Base-by-base conservation (phyloP, 2,329 filamentous ascomycete genomes). In the Pleurostoma richardsiae region DNA sequence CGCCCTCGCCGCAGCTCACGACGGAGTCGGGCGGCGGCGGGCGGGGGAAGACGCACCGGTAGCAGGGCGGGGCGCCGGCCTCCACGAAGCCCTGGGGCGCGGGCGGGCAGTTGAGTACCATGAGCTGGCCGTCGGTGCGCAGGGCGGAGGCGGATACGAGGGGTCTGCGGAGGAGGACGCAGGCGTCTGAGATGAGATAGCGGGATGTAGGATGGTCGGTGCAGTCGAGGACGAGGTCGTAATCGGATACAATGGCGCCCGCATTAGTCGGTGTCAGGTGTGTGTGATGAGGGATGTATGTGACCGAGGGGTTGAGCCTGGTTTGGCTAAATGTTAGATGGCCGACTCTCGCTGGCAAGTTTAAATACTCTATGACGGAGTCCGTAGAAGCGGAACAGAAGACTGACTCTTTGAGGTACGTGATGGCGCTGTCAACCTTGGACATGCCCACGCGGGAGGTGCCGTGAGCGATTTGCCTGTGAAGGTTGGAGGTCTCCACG, bases 181-280 rank as follows among this genome's bases (percentile, higher is more conserved):
- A 95, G 11, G 87, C 80, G 61, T 99, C 94, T 0, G 90, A 96
- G 53, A 97, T 88, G 41, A 97, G 79, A 63, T 99, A 97, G 40
- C 94, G 87, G 0, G 90, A 88, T 2, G 88, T 86, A 0, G 94
- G 92, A 54, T 92, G 90, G 66, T 99, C 94, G 7, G 92, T 97
- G 64, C 94, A 99, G 65, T 99, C 94, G 10, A 99, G 81, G 2
- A 97, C 82, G 1, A 96, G 56, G 57, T 96, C 89, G 61, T 95
- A 97, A 4, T 71, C 57, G 0, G 72, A 67, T 47, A 95, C 80
- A 39, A 90, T 82, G 0, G 72, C 64, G 5, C 81, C 67, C 1
- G 90, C 87, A 44, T 86, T 88, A 49, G 80, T 69, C 0, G 89
- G 77, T 0, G 79, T 82, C 10, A 96, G 77, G 52, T 87, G 84